These are phyloP conservation scores for Leccinum olivaceopallidum DNA, from an alignment of 768 basidiomycete genomes.

Conservation along the genomic window DNA sequence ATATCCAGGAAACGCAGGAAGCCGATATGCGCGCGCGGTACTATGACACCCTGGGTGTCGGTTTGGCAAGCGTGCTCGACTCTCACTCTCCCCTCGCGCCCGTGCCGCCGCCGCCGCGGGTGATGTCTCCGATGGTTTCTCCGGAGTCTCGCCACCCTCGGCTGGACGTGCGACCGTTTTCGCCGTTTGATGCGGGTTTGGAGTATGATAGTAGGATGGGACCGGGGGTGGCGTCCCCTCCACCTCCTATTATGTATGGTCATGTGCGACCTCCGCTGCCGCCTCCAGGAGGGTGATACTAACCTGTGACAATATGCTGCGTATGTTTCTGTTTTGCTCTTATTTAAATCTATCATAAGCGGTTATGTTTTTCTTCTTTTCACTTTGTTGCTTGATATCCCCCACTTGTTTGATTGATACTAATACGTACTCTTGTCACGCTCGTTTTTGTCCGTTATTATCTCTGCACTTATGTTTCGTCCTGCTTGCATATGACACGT, in stretches of 20 bases:
- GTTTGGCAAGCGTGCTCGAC: constrained; percentile 35
- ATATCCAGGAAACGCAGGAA: constrained; percentile 80
- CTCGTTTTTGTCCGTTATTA: neutral
- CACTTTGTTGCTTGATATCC: neutral
- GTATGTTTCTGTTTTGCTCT: neutral
- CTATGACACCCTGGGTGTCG: constrained; percentile 27
- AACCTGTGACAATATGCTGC: neutral
- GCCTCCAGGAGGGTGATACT: constrained; percentile 17
- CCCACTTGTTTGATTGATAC: neutral
- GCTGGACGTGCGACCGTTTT: constrained; percentile 47
- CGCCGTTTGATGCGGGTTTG: constrained; percentile 43
- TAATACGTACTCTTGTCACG: neutral
- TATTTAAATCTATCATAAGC: neutral
- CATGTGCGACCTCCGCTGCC: constrained; percentile 10
- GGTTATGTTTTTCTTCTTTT: neutral
- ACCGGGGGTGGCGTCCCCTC: constrained; percentile 5
- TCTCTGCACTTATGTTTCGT: neutral
- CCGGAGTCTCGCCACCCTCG: constrained; percentile 4
- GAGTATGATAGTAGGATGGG: constrained; percentile 13
- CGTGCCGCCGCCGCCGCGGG: constrained; percentile 11
- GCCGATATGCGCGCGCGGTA: constrained; percentile 61
- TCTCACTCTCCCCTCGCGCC: constrained; percentile 23
- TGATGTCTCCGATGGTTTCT: constrained; percentile 9
- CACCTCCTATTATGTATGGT: constrained; percentile 1
- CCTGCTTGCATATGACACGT: neutral